Percentiles rank a stretch among this genome's conserved stretches.
phyloP scores from a whole-genome alignment of 2,329 filamentous ascomycete species.

The Cryphonectria radicalis region DNA sequence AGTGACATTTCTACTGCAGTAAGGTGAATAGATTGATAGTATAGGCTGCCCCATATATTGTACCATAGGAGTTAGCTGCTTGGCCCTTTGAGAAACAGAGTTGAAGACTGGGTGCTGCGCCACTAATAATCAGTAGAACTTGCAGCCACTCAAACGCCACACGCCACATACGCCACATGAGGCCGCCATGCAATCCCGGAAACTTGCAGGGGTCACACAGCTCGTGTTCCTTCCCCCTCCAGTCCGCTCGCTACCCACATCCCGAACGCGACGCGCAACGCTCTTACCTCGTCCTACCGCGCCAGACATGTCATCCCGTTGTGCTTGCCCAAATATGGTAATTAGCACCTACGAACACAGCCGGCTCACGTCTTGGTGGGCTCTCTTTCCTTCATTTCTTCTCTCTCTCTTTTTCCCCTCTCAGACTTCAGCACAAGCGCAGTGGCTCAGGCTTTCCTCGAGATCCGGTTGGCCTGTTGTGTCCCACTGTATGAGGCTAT shows the following conservation, averaged over 20 bases:
- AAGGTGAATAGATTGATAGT: background rate
- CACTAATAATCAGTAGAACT: background rate
- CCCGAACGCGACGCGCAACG: background rate
- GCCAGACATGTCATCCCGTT: background rate
- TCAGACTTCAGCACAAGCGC: background rate
- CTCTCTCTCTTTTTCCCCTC: background rate
- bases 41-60: too few relatives aligned
- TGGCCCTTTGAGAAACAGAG: too few relatives aligned
- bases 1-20: background rate
- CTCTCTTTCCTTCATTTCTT: background rate
- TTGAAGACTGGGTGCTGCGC: background rate
- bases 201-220: background rate
- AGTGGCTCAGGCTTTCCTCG: background rate
- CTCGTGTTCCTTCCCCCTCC: background rate
- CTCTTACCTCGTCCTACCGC: background rate
- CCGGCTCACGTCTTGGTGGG: background rate
- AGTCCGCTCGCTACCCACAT: background rate
- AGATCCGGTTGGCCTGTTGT: background rate
- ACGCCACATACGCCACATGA: background rate
- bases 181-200: background rate
- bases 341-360: background rate
- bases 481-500: slow-evolving; percentile 5
- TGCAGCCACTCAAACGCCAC: background rate
- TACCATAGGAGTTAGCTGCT: too few relatives aligned
- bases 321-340: background rate